Evolutionary conservation across 2,329 filamentous ascomycete species (phyloP).

Genomic region (Pseudonectria foliicola): DNA sequence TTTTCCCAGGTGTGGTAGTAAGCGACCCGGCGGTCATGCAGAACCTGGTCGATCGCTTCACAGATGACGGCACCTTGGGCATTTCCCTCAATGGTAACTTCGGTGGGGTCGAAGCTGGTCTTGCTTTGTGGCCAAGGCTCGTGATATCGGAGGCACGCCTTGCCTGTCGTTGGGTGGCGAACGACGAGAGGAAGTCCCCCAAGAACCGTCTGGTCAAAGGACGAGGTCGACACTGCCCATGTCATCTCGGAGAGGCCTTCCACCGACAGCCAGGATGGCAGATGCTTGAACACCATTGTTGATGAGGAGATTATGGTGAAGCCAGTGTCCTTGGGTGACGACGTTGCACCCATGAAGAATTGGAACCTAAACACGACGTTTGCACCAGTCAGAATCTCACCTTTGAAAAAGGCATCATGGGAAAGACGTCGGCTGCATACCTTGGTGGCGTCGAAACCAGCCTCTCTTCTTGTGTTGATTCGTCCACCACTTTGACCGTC

Average conservation of each 20-base stretch:
- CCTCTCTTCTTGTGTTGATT: constrained; percentile 31
- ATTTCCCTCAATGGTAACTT: constrained; percentile 33
- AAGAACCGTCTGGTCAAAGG: constrained; percentile 39
- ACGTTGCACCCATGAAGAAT: constrained; percentile 40
- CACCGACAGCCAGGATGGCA: constrained; percentile 30
- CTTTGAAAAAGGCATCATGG: too few species aligned
- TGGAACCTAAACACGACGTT: constrained; percentile 35
- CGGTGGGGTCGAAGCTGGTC: constrained; percentile 42
- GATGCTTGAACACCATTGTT: constrained; percentile 39
- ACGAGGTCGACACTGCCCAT: constrained; percentile 42
- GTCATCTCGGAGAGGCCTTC: constrained; percentile 33
- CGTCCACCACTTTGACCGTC: constrained; percentile 32
- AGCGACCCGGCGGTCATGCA: constrained; percentile 44
- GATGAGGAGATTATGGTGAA: constrained; percentile 49
- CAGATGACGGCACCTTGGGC: constrained; percentile 30
- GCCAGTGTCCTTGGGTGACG: constrained; percentile 42
- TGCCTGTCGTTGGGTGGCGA: constrained; percentile 36
- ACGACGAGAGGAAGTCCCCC: constrained; percentile 36
- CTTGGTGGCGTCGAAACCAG: constrained; percentile 35
- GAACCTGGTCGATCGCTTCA: constrained; percentile 31
- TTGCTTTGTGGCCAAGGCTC: constrained; percentile 47
- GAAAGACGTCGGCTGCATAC: constrained; percentile 19
- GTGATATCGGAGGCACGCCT: constrained; percentile 46
- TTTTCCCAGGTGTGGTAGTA: constrained; percentile 47
- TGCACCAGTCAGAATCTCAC: background rate